A percentile compares a stretch with the other conserved stretches of the same genome.
phyloP scores from a whole-genome alignment of 495 filamentous ascomycete genomes.

The Xylaria nigripes region DNA sequence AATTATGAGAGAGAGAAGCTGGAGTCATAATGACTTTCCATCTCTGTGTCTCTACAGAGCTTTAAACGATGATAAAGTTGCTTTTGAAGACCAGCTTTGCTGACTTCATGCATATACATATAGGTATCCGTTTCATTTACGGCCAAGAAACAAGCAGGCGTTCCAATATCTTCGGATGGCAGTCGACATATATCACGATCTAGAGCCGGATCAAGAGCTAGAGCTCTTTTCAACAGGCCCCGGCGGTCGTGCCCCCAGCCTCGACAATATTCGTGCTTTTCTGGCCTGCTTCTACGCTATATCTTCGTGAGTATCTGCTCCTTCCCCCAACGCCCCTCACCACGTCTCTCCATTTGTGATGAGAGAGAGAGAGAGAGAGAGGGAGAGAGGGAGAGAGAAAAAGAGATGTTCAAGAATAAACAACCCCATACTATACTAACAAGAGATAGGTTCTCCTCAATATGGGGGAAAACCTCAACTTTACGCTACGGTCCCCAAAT shows the following conservation, averaged over 20 bases:
- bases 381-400: no score
- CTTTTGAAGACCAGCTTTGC: not conserved
- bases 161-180: constrained; percentile 41
- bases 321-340: no score
- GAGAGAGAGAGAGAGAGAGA: no score
- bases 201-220: constrained; percentile 33
- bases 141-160: constrained; percentile 36
- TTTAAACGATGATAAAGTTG: not conserved
- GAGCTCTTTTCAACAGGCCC: constrained; percentile 9
- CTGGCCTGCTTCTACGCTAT: constrained; percentile 30
- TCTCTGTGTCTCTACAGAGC: no score
- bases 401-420: no score
- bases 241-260: constrained; percentile 12
- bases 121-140: constrained; percentile 44
- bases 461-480: constrained; percentile 24
- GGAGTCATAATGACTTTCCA: not conserved
- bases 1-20: not conserved
- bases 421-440: not conserved
- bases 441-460: constrained; percentile 21
- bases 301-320: constrained; percentile 24
- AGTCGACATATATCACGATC: constrained; percentile 37
- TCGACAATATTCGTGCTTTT: constrained; percentile 33
- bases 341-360: no score
- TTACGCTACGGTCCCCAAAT: constrained; percentile 29
- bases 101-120: not conserved